Percentiles rank a stretch among this genome's conserved stretches.
These are phyloP conservation scores for Candida gigantensis DNA, from an alignment of 1,139 yeast species.

Conservation along the genomic window DNA sequence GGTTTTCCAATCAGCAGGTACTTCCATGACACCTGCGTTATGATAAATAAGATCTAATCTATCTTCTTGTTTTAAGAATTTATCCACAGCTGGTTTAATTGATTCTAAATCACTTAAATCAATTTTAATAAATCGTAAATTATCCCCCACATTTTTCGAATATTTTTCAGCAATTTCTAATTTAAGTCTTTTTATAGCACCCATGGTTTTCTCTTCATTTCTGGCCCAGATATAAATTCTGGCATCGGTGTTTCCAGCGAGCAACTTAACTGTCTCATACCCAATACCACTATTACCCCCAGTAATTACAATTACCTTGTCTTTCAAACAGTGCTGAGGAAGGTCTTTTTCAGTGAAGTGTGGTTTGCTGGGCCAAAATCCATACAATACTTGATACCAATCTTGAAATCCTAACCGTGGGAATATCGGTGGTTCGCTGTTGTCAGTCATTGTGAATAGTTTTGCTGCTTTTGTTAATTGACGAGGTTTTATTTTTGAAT, in stretches of 20 bases:
- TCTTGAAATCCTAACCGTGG: constrained; percentile 8
- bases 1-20: constrained; percentile 29
- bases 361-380: constrained; percentile 12
- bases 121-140: constrained; percentile 14
- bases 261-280: constrained; percentile 31
- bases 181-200: constrained; percentile 10
- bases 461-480: too few relatives aligned
- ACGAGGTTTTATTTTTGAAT: too few relatives aligned
- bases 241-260: constrained; percentile 40
- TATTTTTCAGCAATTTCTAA: constrained; percentile 10
- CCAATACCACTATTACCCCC: constrained; percentile 14
- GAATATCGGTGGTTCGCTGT: constrained; percentile 10
- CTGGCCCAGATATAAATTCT: constrained; percentile 10
- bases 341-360: constrained; percentile 12
- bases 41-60: constrained; percentile 47
- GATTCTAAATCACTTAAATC: constrained; percentile 49
- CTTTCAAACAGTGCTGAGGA: constrained; percentile 5
- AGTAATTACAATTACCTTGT: constrained; percentile 11
- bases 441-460: too few relatives aligned
- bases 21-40: constrained; percentile 54
- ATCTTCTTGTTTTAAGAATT: constrained; percentile 23
- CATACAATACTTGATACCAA: constrained; percentile 11
- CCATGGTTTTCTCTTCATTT: constrained; percentile 6
- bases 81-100: constrained; percentile 39
- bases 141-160: constrained; percentile 3